A percentile compares a stretch with the other conserved stretches of the same genome.
Conservation (phyloP, 2,329 filamentous ascomycete species). For the Penicillium decumbens region DNA sequence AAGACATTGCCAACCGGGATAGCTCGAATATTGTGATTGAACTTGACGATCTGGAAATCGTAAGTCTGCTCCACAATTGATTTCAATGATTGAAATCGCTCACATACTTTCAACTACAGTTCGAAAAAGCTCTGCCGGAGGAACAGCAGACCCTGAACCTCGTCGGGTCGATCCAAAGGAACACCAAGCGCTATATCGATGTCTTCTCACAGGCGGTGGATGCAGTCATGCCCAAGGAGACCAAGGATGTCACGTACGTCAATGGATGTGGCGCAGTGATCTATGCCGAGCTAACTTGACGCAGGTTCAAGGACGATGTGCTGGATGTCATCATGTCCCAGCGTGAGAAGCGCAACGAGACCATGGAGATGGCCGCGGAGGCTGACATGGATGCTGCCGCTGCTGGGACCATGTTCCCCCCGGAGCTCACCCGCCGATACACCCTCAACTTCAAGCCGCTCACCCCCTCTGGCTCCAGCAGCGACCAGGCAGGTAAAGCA, state of each 20-base stretch:
- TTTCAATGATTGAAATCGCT: neutral
- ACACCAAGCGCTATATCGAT: conserved; percentile 94
- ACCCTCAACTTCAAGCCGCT: conserved; percentile 93
- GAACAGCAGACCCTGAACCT: conserved; percentile 61
- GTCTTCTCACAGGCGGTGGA: conserved; percentile 85
- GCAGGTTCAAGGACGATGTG: conserved; percentile 92
- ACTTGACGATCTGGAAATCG: conserved; percentile 75
- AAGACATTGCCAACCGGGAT: conserved; percentile 77
- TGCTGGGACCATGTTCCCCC: conserved; percentile 75
- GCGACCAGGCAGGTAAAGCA: conserved; percentile 55
- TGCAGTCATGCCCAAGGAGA: conserved; percentile 73
- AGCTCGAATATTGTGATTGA: conserved; percentile 77
- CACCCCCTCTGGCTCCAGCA: conserved; percentile 64
- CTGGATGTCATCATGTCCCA: conserved; percentile 95
- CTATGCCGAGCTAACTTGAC: conserved; percentile 17
- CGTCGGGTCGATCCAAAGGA: conserved; percentile 78
- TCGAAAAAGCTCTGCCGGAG: conserved; percentile 66
- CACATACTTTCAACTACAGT: conserved; percentile 48
- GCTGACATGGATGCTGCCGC: conserved; percentile 60
- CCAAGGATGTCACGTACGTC: conserved; percentile 67
- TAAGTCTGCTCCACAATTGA: conserved; percentile 38
- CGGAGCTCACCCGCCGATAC: conserved; percentile 87
- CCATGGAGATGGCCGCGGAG: conserved; percentile 63
- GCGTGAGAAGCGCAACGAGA: conserved; percentile 78
- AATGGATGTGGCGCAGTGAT: neutral